phyloP scores from a whole-genome alignment of 345 rosid genomes.

The Boechera retrofracta region DNA sequence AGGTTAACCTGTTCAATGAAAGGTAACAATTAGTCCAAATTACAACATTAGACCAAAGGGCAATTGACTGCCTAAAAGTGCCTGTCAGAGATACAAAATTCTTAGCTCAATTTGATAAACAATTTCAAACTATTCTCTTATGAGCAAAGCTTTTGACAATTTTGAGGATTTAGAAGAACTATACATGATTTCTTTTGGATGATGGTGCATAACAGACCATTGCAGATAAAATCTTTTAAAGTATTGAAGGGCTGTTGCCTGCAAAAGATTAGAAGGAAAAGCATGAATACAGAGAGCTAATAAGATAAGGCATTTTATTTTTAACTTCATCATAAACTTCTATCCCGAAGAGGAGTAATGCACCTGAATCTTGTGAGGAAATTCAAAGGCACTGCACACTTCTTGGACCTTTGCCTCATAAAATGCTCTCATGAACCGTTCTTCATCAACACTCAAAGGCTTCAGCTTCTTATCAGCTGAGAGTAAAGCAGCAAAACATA shows the following conservation, averaged over 20 bases:
- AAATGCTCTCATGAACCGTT: constrained; percentile 83
- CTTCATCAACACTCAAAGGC: constrained; percentile 84
- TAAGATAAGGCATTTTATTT: background rate
- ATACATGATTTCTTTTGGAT: constrained; percentile 93
- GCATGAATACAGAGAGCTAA: constrained; percentile 16
- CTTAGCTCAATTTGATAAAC: background rate
- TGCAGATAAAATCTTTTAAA: constrained; percentile 96
- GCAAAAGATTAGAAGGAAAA: constrained; percentile 39
- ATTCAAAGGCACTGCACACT: constrained; percentile 93
- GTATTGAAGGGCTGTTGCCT: constrained; percentile 95
- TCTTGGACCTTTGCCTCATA: constrained; percentile 92
- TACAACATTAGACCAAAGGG: constrained; percentile 26
- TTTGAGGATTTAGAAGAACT: constrained; percentile 40
- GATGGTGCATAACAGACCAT: constrained; percentile 99
- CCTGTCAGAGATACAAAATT: background rate
- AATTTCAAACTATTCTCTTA: constrained; percentile 2
- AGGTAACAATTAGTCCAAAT: constrained; percentile 33
- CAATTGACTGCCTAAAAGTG: background rate
- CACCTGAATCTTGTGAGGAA: constrained; percentile 98
- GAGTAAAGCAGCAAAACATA: constrained; percentile 19
- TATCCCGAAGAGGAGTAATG: constrained; percentile 11
- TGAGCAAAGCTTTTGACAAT: background rate
- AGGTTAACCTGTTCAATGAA: constrained; percentile 76
- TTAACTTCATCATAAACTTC: background rate
- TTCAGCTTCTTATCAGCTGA: constrained; percentile 79